A percentile compares a stretch with the other conserved stretches of the same genome.
Evolutionary conservation across 2,329 filamentous ascomycete genomes (phyloP).

Genomic region (Beauveria caledonica): DNA sequence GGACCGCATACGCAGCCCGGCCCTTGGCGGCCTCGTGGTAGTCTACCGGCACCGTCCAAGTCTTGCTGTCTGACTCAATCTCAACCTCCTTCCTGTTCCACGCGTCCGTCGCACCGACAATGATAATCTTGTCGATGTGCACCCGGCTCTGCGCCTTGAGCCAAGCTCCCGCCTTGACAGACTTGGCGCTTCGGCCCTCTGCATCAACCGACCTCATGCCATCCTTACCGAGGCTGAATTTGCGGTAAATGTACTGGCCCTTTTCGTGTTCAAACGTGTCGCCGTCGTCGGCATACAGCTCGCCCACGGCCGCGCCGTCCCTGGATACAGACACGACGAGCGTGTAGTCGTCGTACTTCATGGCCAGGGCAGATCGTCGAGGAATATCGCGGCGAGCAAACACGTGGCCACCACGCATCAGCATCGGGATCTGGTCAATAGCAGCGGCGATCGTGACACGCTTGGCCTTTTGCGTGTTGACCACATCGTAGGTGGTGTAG

Average conservation of each 20-base stretch:
- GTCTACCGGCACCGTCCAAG: slow-evolving; percentile 50
- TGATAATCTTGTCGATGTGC: slow-evolving; percentile 70
- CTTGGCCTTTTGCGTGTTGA: slow-evolving; percentile 62
- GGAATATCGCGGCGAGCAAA: slow-evolving; percentile 84
- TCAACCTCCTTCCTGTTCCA: slow-evolving; percentile 61
- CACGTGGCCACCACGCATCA: slow-evolving; percentile 91
- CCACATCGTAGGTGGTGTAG: slow-evolving; percentile 79
- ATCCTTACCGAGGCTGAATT: slow-evolving; percentile 57
- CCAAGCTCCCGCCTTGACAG: slow-evolving; percentile 57
- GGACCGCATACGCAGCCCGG: slow-evolving; percentile 42
- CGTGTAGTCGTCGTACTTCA: slow-evolving; percentile 94
- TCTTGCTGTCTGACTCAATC: slow-evolving; percentile 45
- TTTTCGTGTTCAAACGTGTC: slow-evolving; percentile 82
- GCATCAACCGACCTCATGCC: slow-evolving; percentile 64
- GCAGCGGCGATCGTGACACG: slow-evolving; percentile 64
- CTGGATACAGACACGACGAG: slow-evolving; percentile 67
- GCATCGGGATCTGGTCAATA: slow-evolving; percentile 75
- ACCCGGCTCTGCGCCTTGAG: slow-evolving; percentile 72
- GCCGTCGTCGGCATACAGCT: slow-evolving; percentile 87
- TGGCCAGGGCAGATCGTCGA: slow-evolving; percentile 74
- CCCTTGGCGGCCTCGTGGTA: slow-evolving; percentile 43
- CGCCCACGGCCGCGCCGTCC: slow-evolving; percentile 56
- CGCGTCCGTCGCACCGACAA: slow-evolving; percentile 67
- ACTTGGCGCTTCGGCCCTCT: slow-evolving; percentile 43
- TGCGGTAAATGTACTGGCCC: slow-evolving; percentile 81